Percentiles rank a stretch among this genome's conserved stretches.
These are phyloP conservation scores for Elongisporangium senticosum DNA, from an alignment of 352 stramenopile genomes.

Conservation along the genomic window DNA sequence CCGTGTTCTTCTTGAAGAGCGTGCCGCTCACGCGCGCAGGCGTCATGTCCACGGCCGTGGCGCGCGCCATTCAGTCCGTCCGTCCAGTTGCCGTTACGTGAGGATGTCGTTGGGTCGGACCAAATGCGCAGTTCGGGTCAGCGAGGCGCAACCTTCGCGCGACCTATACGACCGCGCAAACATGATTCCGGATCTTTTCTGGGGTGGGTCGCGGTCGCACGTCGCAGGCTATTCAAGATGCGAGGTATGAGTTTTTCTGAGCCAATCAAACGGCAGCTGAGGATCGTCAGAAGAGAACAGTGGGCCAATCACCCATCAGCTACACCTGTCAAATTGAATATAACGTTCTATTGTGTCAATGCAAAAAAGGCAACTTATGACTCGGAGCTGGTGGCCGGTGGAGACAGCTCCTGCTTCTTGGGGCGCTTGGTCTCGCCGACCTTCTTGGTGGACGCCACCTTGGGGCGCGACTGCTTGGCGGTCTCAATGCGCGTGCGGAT, in stretches of 20 bases:
- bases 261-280: not conserved
- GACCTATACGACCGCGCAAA: not conserved
- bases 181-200: not conserved
- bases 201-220: not conserved
- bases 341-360: not conserved
- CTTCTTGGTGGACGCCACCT: slow-evolving; percentile 28
- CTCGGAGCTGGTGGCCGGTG: not conserved
- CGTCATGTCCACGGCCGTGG: not conserved
- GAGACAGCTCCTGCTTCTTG: not conserved
- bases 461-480: slow-evolving; percentile 39
- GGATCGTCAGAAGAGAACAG: not conserved
- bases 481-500: slow-evolving; percentile 47
- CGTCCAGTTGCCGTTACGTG: not conserved
- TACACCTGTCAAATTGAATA: not conserved
- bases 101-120: not conserved
- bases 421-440: slow-evolving; percentile 8
- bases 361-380: not conserved
- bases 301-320: not conserved
- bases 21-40: slow-evolving; percentile 29
- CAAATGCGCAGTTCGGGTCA: not conserved
- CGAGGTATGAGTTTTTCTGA: not conserved
- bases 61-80: not conserved
- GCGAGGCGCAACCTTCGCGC: not conserved
- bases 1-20: slow-evolving; percentile 62
- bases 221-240: not conserved